phyloP scores from a whole-genome alignment of 2,329 filamentous ascomycete species.

The Cordyceps pruinosa region DNA sequence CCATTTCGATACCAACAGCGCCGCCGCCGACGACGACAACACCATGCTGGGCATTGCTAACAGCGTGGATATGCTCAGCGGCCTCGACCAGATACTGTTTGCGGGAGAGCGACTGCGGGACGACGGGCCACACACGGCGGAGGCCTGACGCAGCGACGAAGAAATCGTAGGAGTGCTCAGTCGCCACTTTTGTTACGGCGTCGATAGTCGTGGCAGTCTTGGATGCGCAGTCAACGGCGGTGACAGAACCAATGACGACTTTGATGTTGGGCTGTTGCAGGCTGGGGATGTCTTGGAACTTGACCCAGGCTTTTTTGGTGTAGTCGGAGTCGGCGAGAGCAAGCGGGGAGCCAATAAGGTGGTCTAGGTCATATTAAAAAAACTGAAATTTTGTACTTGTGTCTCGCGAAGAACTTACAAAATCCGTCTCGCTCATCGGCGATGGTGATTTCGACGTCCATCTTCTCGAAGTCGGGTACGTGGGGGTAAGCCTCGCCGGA shows the following conservation, averaged over 20 bases:
- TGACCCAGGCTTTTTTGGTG: slow-evolving; percentile 62
- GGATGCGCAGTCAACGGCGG: slow-evolving; percentile 48
- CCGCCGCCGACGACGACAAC: slow-evolving; percentile 70
- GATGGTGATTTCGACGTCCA: slow-evolving; percentile 62
- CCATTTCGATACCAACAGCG: slow-evolving; percentile 77
- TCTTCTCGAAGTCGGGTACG: slow-evolving; percentile 35
- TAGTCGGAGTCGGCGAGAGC: slow-evolving; percentile 59
- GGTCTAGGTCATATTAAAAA: slow-evolving; percentile 44
- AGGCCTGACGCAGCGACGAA: slow-evolving; percentile 67
- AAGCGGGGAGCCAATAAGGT: slow-evolving; percentile 69
- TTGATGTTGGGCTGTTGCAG: slow-evolving; percentile 56
- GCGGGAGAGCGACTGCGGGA: slow-evolving; percentile 57
- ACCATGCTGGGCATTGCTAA: slow-evolving; percentile 45
- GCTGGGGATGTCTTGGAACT: slow-evolving; percentile 59
- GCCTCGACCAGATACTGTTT: slow-evolving; percentile 59
- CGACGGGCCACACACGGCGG: slow-evolving; percentile 62
- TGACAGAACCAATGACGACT: slow-evolving; percentile 60
- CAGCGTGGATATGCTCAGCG: slow-evolving; percentile 49
- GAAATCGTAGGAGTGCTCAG: slow-evolving; percentile 59
- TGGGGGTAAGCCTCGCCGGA: slow-evolving; percentile 30
- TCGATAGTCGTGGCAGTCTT: slow-evolving; percentile 54
- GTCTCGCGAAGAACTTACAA: slow-evolving; percentile 45
- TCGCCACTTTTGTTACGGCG: slow-evolving; percentile 34
- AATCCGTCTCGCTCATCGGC: slow-evolving; percentile 79
- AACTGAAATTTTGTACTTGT: neutral